Evolutionary conservation across 2,329 filamentous ascomycete species (phyloP).

Genomic region (Neocatenulostroma microsporum): DNA sequence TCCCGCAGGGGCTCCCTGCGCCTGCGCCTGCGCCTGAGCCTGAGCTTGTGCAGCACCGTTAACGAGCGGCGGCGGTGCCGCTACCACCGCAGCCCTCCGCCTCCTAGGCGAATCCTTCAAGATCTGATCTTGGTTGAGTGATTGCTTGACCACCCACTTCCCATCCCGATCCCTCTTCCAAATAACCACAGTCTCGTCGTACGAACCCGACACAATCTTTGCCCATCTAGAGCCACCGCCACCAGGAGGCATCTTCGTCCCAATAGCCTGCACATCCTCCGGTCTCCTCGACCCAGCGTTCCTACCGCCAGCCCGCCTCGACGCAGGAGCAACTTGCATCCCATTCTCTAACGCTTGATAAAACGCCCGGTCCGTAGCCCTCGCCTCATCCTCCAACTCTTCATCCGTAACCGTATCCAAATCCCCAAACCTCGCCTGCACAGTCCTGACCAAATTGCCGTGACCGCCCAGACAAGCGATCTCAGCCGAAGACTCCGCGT

Average conservation of each 20-base stretch:
- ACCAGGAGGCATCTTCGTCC: slow-evolving; percentile 81
- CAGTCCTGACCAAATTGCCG: slow-evolving; percentile 76
- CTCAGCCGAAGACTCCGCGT: slow-evolving; percentile 75
- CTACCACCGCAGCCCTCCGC: neutral
- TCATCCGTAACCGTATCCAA: slow-evolving; percentile 64
- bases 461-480: slow-evolving; percentile 82
- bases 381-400: slow-evolving; percentile 66
- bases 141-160: slow-evolving; percentile 71
- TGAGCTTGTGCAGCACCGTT: no score
- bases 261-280: slow-evolving; percentile 68
- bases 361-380: slow-evolving; percentile 64
- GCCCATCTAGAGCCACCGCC: slow-evolving; percentile 83
- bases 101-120: no score
- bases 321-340: slow-evolving; percentile 27
- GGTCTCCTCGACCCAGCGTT: slow-evolving; percentile 70
- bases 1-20: no score
- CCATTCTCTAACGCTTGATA: slow-evolving; percentile 50
- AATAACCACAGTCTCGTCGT: slow-evolving; percentile 91
- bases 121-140: slow-evolving; percentile 30
- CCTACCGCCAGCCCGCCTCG: slow-evolving; percentile 24
- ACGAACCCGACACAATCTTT: slow-evolving; percentile 94
- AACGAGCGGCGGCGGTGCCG: neutral
- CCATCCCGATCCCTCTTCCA: slow-evolving; percentile 73
- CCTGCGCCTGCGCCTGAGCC: slow-evolving; percentile 1
- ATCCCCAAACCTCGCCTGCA: slow-evolving; percentile 92